These are phyloP conservation scores for Pascua sp. DNA, from an alignment of 1,284 basidiomycete species.

Conservation along the genomic window DNA sequence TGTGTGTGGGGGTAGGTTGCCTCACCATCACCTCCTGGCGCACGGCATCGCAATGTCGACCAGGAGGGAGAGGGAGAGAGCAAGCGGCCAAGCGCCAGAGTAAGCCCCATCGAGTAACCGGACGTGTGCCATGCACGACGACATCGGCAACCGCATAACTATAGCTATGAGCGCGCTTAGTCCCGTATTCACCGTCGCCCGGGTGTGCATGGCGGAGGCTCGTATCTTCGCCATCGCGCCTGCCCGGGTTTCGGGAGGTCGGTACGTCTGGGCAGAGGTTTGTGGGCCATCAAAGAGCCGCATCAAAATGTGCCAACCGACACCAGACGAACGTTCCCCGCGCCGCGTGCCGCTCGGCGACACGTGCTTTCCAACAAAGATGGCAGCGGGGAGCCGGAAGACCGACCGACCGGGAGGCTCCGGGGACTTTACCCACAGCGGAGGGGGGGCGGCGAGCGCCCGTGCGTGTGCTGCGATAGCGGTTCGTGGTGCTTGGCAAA, in stretches of 20 bases:
- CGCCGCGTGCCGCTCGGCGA: conserved; percentile 7
- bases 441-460: conserved; percentile 15
- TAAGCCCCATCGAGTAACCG: conserved; percentile 50
- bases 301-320: not conserved
- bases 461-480: conserved; percentile 45
- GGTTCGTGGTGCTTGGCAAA: conserved; percentile 40
- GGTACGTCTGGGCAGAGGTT: not conserved
- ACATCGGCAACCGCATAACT: conserved; percentile 46
- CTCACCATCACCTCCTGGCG: conserved; percentile 5
- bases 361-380: conserved; percentile 12
- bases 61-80: conserved; percentile 14
- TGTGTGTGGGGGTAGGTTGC: not conserved
- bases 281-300: not conserved
- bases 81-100: conserved; percentile 41
- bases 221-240: conserved; percentile 42
- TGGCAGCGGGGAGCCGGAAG: not conserved
- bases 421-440: conserved; percentile 50
- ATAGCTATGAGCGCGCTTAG: conserved; percentile 38
- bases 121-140: conserved; percentile 5
- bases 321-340: too few species aligned
- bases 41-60: not conserved
- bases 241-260: not conserved
- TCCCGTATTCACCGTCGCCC: not conserved
- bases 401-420: conserved; percentile 25
- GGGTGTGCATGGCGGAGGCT: conserved; percentile 23